Evolutionary conservation across 495 filamentous ascomycete species (phyloP), one percentile per base, ranked within the genome.

Genomic region (Astrocystis sublimbata): DNA sequence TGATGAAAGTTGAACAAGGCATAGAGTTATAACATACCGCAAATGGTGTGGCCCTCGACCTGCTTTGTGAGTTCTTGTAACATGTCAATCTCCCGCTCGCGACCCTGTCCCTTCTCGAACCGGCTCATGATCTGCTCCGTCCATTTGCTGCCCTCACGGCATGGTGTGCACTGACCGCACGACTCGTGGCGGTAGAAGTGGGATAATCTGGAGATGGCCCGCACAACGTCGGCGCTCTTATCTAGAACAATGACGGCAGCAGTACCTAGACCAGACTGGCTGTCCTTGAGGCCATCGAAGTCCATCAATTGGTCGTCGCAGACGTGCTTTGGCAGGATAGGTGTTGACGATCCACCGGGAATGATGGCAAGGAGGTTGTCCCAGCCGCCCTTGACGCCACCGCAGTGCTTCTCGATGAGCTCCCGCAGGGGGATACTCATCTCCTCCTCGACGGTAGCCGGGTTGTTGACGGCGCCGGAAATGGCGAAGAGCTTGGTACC

Each of bases 401-500:
- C 94, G 75, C 93, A 96, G 83, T 98, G 94, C 78, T 89, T 92
- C 50, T 98, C 94, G 67, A 98, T 97, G 58, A 98, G 86, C 74
- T 98, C 94, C 35, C 89, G 86, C 51, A 98, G 83, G 8, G 94
- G 87, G 65, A 98, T 98, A 66, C 88, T 92, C 94, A 98, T 98
- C 79, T 98, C 93, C 77, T 98, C 94, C 75, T 98, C 94, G 46
- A 98, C 93, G 8, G 96, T 98, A 75, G 85, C 89, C 51, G 94
- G 94, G 82, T 98, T 96, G 85, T 98, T 98, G 81, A 98, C 94
- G 76, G 98, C 92, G 24, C 94, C 94, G 36, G 92, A 97, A 78
- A 98, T 97, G 80, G 93, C 97, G 86, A 89, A 98, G 36, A 98
- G 87, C 83, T 98, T 98, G 45, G 94, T 98, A 73, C 94, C 94